A percentile compares a stretch with the other conserved stretches of the same genome.
Evolutionary conservation across 495 filamentous ascomycete species (phyloP).

Genomic region (Cetradonia linearis): DNA sequence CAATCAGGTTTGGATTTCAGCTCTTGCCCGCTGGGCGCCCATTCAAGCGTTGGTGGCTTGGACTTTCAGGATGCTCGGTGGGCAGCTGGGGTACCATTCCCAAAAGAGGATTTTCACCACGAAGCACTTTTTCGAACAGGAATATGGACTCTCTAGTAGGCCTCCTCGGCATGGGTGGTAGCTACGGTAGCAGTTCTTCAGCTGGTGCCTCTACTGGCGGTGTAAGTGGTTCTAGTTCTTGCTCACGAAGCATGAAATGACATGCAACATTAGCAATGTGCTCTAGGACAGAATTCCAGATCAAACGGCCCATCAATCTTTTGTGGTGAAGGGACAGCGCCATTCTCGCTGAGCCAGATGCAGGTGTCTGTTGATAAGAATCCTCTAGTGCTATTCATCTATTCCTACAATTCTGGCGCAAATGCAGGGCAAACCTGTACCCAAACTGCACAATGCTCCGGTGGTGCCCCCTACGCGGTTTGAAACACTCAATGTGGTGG

Average conservation of each 20-base stretch:
- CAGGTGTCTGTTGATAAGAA: conserved; percentile 62
- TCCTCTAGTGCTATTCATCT: conserved; percentile 69
- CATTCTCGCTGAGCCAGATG: conserved; percentile 60
- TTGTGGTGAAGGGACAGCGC: neutral
- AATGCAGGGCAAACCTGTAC: neutral
- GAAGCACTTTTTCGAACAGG: neutral
- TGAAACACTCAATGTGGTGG: neutral
- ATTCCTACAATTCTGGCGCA: conserved; percentile 63
- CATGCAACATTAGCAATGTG: neutral
- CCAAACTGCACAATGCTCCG: neutral
- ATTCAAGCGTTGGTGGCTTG: neutral
- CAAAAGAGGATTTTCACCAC: neutral
- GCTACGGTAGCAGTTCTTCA: neutral
- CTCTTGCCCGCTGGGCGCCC: neutral
- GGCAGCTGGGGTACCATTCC: neutral
- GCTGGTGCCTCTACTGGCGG: neutral
- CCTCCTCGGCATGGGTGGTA: neutral
- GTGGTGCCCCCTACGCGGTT: neutral
- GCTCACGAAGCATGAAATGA: neutral
- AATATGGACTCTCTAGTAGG: neutral
- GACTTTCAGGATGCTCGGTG: neutral
- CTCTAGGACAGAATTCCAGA: neutral
- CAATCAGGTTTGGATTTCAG: conserved; percentile 39
- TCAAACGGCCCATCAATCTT: neutral
- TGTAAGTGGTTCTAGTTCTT: neutral